Evolutionary conservation across 331 rosid genomes (phyloP), one percentile per base, ranked within the genome.

Genomic region (Phaseolus coccineus): DNA sequence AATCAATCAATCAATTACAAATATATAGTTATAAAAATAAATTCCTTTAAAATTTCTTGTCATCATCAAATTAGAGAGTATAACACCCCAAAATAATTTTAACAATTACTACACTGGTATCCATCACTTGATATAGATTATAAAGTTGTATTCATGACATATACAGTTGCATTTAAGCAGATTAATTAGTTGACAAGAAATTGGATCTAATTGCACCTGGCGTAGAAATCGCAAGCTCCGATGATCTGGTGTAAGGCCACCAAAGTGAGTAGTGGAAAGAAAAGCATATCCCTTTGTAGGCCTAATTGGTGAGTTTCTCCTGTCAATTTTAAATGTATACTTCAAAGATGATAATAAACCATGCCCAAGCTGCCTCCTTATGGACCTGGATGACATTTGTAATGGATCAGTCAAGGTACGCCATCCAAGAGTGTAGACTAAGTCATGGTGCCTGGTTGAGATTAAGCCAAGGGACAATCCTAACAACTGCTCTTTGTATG

Each of bases 301-400:
- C 80, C 98, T 88, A 76, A 84, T 73, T 28, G 86, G 56, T 66
- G 99, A 96, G 89, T 93, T 89, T 87, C 99, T 96, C 84, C 82
- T 78, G 69, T 96, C 97, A 82, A 89, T 44, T 84, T 88, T 96
- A 79, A 84, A 93, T 40, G 96, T 90, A 79, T 96, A 90, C 85
- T 96, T 96, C 69, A 96, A 74, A 81, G 94, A 90, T 44, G 99
- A 96, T 27, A 93, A 89, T 80, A 96, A 86, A 63, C 93, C 87
- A 84, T 93, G 96, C 66, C 99, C 99, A 78, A 96, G 97, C 86
- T 96, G 99, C 90, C 99, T 91, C 87, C 99, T 93, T 67, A 95
- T 87, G 35, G 98, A 87, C 86, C 84, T 91, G 56, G 97, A 93
- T 50, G 99, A 90, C 94, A 90, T 87, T 83, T 90, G 96, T 52